Evolutionary conservation across 2,329 filamentous ascomycete species (phyloP).

Genomic region (Colletotrichum endophyticum): DNA sequence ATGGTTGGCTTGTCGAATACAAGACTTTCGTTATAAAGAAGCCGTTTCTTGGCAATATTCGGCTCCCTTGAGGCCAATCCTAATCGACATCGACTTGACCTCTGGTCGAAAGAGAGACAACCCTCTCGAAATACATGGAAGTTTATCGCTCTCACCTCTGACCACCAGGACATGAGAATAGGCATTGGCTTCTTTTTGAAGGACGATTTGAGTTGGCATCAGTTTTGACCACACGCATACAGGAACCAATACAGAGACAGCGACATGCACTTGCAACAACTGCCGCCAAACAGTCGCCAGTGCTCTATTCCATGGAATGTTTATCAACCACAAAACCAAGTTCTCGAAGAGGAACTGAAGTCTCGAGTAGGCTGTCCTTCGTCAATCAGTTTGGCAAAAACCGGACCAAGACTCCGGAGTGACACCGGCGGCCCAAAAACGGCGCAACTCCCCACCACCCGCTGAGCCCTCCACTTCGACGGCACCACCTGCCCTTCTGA

Average conservation of each 20-base stretch:
- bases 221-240: not conserved
- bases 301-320: not conserved
- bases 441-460: slow-evolving; percentile 7
- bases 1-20: not conserved
- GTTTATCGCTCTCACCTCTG: not conserved
- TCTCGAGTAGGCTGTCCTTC: not conserved
- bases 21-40: not conserved
- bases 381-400: not conserved
- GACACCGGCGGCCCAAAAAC: not conserved
- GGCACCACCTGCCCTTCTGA: not conserved
- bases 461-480: not conserved
- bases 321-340: not conserved
- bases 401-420: not conserved
- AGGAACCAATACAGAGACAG: not conserved
- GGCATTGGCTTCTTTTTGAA: not conserved
- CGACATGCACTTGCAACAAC: not conserved
- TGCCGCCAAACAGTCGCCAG: not conserved
- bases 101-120: not conserved
- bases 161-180: not conserved
- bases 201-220: not conserved
- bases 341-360: too few species aligned
- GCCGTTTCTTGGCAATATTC: not conserved
- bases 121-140: too few species aligned
- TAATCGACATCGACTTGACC: not conserved
- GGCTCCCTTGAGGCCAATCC: not conserved